A percentile compares a stretch with the other conserved stretches of the same genome.
Conservation (phyloP, 495 filamentous ascomycete genomes). For the Hypomontagnella submonticulosa region DNA sequence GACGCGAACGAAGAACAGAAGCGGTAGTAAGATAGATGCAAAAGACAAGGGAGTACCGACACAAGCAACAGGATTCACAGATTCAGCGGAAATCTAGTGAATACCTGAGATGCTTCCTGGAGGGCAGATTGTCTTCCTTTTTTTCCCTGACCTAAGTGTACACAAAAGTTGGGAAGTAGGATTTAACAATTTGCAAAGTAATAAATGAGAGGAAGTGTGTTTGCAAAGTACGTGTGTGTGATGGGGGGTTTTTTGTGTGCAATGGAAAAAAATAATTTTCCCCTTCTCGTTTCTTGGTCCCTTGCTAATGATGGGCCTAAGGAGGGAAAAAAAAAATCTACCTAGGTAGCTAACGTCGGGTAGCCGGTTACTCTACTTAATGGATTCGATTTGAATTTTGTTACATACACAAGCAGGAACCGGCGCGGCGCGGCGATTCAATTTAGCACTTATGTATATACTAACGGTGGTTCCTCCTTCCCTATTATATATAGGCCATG, state of each 20-base stretch:
- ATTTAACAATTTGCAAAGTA: slow-evolving; percentile 33
- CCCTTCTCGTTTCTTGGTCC: slow-evolving; percentile 16
- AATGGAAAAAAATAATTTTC: slow-evolving; percentile 33
- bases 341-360: slow-evolving; percentile 41
- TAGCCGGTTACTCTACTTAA: slow-evolving; percentile 29
- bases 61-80: slow-evolving; percentile 27
- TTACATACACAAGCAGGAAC: slow-evolving; percentile 17
- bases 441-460: slow-evolving; percentile 11
- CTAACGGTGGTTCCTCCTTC: slow-evolving; percentile 18
- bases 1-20: slow-evolving; percentile 30
- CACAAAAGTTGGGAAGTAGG: slow-evolving; percentile 18
- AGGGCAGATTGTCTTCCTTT: slow-evolving; percentile 24
- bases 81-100: slow-evolving; percentile 23
- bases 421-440: slow-evolving; percentile 22
- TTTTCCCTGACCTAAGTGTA: slow-evolving; percentile 25
- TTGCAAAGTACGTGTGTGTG: slow-evolving; percentile 32
- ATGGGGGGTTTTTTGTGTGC: slow-evolving; percentile 39
- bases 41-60: slow-evolving; percentile 33
- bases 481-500: no score
- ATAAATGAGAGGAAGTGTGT: slow-evolving; percentile 34
- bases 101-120: slow-evolving; percentile 21
- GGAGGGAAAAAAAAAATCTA: slow-evolving; percentile 25
- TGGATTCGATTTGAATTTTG: slow-evolving; percentile 27
- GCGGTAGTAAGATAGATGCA: slow-evolving; percentile 28
- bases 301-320: slow-evolving; percentile 37